Evolutionary conservation across 441 rosid species (phyloP).

Genomic region (Omphalea diandra): DNA sequence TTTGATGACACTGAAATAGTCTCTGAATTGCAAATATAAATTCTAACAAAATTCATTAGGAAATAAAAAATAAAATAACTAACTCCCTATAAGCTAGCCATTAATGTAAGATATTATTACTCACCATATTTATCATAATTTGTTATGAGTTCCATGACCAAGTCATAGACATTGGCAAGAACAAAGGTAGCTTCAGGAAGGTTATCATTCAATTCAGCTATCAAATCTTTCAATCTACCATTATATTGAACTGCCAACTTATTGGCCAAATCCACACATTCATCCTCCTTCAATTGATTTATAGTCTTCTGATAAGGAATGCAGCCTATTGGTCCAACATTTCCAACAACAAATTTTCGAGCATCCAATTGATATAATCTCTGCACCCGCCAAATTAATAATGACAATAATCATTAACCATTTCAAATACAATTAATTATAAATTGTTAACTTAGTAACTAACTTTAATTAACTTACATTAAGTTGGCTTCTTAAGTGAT

Average conservation of each 20-base stretch:
- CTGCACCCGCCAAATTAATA: slow-evolving; percentile 36
- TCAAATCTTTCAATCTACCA: slow-evolving; percentile 44
- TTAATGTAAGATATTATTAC: no score
- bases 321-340: slow-evolving; percentile 89
- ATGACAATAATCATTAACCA: neutral
- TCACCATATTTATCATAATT: slow-evolving; percentile 68
- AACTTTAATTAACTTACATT: slow-evolving; percentile 39
- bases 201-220: slow-evolving; percentile 52
- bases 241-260: slow-evolving; percentile 75
- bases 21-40: no score
- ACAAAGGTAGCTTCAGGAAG: slow-evolving; percentile 71
- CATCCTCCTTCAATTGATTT: slow-evolving; percentile 49
- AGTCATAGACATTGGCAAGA: slow-evolving; percentile 63
- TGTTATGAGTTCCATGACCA: slow-evolving; percentile 81
- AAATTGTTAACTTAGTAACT: neutral
- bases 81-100: no score
- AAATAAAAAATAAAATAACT: no score
- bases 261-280: slow-evolving; percentile 80
- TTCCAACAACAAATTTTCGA: slow-evolving; percentile 71
- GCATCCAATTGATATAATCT: slow-evolving; percentile 78
- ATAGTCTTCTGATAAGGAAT: slow-evolving; percentile 81
- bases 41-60: no score
- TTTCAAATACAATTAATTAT: neutral
- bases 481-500: slow-evolving; percentile 53
- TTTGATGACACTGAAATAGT: no score